Percentiles rank a stretch among this genome's conserved stretches.
phyloP scores from a whole-genome alignment of 176 grass and related monocot species.

The Luzula sylvatica region DNA sequence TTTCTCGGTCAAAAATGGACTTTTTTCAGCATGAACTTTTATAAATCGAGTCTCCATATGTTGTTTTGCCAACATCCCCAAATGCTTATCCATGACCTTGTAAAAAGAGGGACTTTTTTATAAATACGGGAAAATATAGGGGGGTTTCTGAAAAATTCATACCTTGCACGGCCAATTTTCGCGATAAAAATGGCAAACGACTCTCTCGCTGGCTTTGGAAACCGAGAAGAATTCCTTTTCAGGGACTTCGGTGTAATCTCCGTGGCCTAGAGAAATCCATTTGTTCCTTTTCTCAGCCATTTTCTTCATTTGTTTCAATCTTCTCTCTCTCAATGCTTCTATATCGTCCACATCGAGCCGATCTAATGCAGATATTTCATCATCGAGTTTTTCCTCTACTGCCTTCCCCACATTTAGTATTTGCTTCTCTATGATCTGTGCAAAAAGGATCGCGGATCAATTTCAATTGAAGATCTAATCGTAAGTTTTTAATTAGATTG shows the following conservation, averaged over 20 bases:
- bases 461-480: not conserved
- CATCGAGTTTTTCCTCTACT: slow-evolving; percentile 85
- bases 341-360: slow-evolving; percentile 73
- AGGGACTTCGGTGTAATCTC: slow-evolving; percentile 66
- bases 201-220: slow-evolving; percentile 73
- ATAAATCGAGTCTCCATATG: slow-evolving; percentile 90
- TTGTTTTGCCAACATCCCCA: slow-evolving; percentile 71
- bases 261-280: slow-evolving; percentile 72
- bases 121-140: no score
- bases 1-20: slow-evolving; percentile 86
- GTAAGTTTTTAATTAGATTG: no score
- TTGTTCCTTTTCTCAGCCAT: slow-evolving; percentile 71
- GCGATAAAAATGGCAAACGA: slow-evolving; percentile 95
- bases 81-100: slow-evolving; percentile 92
- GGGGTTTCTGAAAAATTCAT: not conserved
- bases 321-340: slow-evolving; percentile 72
- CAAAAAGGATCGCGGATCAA: not conserved
- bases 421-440: slow-evolving; percentile 78
- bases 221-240: slow-evolving; percentile 96
- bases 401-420: slow-evolving; percentile 70
- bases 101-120: not conserved
- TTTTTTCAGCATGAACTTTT: slow-evolving; percentile 93
- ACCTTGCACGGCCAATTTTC: slow-evolving; percentile 99
- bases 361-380: slow-evolving; percentile 60
- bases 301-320: slow-evolving; percentile 82